Percentiles rank a stretch among this genome's conserved stretches.
Evolutionary conservation across 1,284 basidiomycete genomes (phyloP).

Genomic region (Coniferiporia sulphurascens): DNA sequence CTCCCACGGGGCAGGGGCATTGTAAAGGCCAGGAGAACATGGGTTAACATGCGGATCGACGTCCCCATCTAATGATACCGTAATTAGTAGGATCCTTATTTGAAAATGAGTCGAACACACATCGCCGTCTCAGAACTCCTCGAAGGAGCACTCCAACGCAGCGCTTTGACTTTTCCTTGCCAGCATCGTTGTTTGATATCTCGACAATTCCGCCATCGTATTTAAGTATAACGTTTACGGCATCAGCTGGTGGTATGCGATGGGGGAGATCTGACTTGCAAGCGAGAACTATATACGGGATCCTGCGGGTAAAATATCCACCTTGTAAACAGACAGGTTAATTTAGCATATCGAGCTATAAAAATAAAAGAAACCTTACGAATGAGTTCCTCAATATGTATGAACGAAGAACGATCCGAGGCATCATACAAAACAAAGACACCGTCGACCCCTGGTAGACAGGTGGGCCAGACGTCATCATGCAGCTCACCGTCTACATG

Average conservation of each 20-base stretch:
- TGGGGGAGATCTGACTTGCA: conserved; percentile 68
- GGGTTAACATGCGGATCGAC: conserved; percentile 11
- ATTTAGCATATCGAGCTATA: conserved; percentile 17
- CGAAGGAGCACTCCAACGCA: conserved; percentile 13
- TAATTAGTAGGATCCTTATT: background rate
- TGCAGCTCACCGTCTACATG: conserved; percentile 9
- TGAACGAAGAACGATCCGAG: conserved; percentile 53
- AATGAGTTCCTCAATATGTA: conserved; percentile 56
- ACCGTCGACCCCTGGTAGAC: conserved; percentile 58
- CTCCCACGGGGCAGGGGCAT: conserved; percentile 3
- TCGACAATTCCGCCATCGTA: conserved; percentile 38
- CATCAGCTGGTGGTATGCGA: conserved; percentile 49
- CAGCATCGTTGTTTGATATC: conserved; percentile 12
- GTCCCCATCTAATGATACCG: conserved; percentile 1
- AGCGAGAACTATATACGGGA: conserved; percentile 62
- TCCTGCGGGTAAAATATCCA: conserved; percentile 47
- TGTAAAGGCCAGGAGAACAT: conserved; percentile 12
- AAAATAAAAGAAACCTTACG: conserved; percentile 37
- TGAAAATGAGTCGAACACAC: conserved; percentile 2
- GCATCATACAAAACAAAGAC: conserved; percentile 76
- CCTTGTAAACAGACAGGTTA: conserved; percentile 34
- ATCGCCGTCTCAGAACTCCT: conserved; percentile 9
- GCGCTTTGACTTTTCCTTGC: conserved; percentile 14
- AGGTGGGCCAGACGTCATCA: conserved; percentile 34
- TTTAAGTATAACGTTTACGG: conserved; percentile 40